Evolutionary conservation across 192 early-diverging fungal species (phyloP).

Genomic region (Phycomyces blakesleeanus): DNA sequence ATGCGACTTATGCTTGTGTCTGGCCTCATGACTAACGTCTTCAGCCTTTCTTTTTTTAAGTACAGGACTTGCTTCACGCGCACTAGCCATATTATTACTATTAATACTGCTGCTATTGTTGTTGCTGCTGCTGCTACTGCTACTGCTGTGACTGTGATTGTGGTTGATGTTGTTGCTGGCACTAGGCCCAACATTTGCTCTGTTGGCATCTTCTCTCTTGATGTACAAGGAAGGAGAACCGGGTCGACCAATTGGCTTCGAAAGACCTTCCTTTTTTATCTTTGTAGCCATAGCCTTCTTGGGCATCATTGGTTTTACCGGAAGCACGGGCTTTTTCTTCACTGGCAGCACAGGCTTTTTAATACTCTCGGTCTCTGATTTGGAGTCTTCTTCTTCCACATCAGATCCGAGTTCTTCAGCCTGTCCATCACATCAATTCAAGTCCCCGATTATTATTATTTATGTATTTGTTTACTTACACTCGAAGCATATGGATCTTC

Average conservation of each 20-base stretch:
- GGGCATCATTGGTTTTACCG: slow-evolving; percentile 22
- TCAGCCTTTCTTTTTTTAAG: slow-evolving; percentile 3
- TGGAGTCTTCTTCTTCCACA: slow-evolving; percentile 12
- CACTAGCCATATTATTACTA: neutral
- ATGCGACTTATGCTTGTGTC: neutral
- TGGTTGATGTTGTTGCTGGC: no score
- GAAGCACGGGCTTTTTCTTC: slow-evolving; percentile 16
- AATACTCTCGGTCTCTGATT: slow-evolving; percentile 15
- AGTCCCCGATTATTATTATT: slow-evolving; percentile 7
- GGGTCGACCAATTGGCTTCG: slow-evolving; percentile 34
- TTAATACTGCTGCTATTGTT: no score
- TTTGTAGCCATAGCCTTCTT: slow-evolving; percentile 23
- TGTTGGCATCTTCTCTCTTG: slow-evolving; percentile 9
- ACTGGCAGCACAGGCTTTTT: slow-evolving; percentile 9
- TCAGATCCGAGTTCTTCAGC: slow-evolving; percentile 18
- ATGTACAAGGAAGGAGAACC: slow-evolving; percentile 30
- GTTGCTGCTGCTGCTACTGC: no score
- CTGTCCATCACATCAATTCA: slow-evolving; percentile 8
- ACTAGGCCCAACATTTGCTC: neutral
- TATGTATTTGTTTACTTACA: slow-evolving; percentile 27
- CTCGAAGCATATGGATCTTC: slow-evolving; percentile 53
- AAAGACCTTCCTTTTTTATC: slow-evolving; percentile 25
- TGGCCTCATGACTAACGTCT: neutral
- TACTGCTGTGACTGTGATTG: no score
- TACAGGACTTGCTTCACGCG: neutral